Evolutionary conservation across 345 rosid species (phyloP).

Genomic region (Salix suchowensis): DNA sequence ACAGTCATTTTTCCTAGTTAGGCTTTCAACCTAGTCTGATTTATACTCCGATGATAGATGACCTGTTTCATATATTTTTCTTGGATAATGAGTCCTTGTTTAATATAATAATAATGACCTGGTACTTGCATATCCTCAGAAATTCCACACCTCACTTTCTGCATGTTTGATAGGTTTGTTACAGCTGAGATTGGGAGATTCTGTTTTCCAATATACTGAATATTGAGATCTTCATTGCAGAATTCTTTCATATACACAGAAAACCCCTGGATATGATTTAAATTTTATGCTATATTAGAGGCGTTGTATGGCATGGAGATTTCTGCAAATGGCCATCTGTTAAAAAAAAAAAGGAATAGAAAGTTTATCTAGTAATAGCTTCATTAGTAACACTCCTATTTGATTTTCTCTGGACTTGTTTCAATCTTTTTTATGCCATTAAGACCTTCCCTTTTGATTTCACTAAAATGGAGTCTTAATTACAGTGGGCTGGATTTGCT

Average conservation of each 20-base stretch:
- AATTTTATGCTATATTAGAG: neutral
- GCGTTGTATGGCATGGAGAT: neutral
- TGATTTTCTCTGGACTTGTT: neutral
- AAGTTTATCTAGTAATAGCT: neutral
- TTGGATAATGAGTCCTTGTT: neutral
- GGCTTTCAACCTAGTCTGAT: too few species aligned
- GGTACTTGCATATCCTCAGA: too few species aligned
- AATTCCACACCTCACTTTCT: neutral
- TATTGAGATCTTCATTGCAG: neutral
- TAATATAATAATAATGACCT: neutral
- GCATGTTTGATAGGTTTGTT: neutral
- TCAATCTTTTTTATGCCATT: neutral
- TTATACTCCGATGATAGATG: too few species aligned
- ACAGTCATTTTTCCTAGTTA: too few species aligned
- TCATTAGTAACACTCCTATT: neutral
- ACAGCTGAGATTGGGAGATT: neutral
- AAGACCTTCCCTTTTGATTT: neutral
- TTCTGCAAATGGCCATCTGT: neutral
- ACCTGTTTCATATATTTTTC: too few species aligned
- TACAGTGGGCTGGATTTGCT: constrained; percentile 89
- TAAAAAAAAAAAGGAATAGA: neutral
- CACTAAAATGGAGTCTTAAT: constrained; percentile 22
- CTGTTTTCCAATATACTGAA: neutral
- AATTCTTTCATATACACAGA: neutral
- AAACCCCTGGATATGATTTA: neutral